These are phyloP conservation scores for Prunus mume DNA, from an alignment of 306 rosid genomes.

Conservation along the genomic window DNA sequence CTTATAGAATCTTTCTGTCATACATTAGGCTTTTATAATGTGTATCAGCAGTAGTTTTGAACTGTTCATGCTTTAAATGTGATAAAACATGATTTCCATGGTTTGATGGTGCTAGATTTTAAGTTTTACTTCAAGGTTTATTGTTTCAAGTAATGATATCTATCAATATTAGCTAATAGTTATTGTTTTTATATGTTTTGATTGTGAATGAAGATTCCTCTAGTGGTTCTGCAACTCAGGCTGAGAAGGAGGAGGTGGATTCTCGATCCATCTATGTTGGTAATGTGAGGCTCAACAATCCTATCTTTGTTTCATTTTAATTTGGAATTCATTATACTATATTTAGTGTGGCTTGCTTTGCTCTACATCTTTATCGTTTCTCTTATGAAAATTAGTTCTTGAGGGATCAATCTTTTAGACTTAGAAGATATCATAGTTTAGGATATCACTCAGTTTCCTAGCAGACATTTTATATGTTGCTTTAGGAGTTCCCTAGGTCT, in stretches of 20 bases:
- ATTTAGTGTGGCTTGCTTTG: not conserved
- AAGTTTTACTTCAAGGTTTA: not conserved
- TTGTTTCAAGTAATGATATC: constrained; percentile 5
- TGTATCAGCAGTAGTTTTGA: not conserved
- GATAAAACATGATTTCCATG: not conserved
- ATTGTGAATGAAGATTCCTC: constrained; percentile 63
- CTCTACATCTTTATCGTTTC: not conserved
- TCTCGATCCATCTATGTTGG: constrained; percentile 95
- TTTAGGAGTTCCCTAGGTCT: not conserved
- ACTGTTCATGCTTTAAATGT: not conserved
- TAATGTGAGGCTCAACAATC: constrained; percentile 66
- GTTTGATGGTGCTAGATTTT: not conserved
- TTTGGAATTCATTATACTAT: not conserved
- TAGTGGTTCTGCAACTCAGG: constrained; percentile 72
- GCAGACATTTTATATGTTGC: not conserved
- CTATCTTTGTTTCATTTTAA: not conserved
- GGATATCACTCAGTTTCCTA: not conserved
- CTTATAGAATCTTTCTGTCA: not conserved
- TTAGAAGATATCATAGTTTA: not conserved
- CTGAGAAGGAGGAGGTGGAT: constrained; percentile 99
- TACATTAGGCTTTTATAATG: not conserved
- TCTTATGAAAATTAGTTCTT: not conserved
- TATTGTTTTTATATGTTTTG: constrained; percentile 11
- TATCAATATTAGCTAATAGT: not conserved
- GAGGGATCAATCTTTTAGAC: not conserved